Evolutionary conservation across 2,329 filamentous ascomycete genomes (phyloP).

Genomic region (Exophiala mesophila): DNA sequence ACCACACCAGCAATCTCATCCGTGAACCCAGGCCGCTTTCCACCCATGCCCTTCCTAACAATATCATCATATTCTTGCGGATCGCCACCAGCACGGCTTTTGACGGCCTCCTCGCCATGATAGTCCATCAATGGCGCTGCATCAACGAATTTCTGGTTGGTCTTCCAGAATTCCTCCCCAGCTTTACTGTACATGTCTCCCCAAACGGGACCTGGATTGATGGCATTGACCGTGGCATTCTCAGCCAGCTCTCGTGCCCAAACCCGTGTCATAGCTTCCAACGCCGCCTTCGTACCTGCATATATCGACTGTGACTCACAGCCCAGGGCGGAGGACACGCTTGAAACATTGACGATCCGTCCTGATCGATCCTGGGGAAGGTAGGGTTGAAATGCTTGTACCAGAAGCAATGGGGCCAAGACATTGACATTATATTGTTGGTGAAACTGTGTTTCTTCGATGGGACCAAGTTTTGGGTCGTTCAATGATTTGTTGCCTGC

Average conservation of each 20-base stretch:
- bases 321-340: slow-evolving; percentile 50
- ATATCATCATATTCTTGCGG: slow-evolving; percentile 56
- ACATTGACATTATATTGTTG: slow-evolving; percentile 56
- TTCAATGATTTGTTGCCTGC: slow-evolving; percentile 52
- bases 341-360: slow-evolving; percentile 55
- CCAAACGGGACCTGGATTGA: slow-evolving; percentile 56
- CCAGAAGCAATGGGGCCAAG: slow-evolving; percentile 52
- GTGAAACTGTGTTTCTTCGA: slow-evolving; percentile 49
- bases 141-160: slow-evolving; percentile 57
- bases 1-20: slow-evolving; percentile 70
- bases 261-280: slow-evolving; percentile 59
- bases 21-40: slow-evolving; percentile 59
- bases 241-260: slow-evolving; percentile 57
- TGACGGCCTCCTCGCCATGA: slow-evolving; percentile 47
- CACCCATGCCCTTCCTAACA: slow-evolving; percentile 53
- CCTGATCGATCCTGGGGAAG: slow-evolving; percentile 55
- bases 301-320: slow-evolving; percentile 54
- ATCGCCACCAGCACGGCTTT: slow-evolving; percentile 48
- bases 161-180: slow-evolving; percentile 53
- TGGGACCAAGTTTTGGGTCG: slow-evolving; percentile 41
- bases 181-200: slow-evolving; percentile 52
- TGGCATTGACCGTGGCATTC: slow-evolving; percentile 53
- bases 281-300: slow-evolving; percentile 57
- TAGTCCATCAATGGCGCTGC: slow-evolving; percentile 62
- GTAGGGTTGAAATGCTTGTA: slow-evolving; percentile 51